Conservation (phyloP, 2,329 filamentous ascomycete species). For the Colletotrichum endophyticum region DNA sequence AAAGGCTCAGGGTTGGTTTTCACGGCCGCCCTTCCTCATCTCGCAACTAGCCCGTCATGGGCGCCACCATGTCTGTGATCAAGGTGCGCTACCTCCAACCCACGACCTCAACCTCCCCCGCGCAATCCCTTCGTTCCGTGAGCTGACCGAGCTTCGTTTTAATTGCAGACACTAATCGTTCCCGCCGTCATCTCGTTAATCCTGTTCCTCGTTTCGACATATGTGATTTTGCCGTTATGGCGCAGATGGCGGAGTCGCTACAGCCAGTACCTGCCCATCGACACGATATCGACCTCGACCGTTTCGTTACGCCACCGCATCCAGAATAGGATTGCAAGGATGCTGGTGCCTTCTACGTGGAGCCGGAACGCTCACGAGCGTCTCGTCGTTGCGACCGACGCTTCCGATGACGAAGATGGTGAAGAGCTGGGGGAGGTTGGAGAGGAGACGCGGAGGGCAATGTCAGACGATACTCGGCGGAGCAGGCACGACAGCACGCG, state of each 20-base stretch:
- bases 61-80: slow-evolving; percentile 36
- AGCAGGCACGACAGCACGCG: slow-evolving; percentile 53
- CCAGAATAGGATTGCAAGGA: slow-evolving; percentile 42
- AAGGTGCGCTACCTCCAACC: slow-evolving; percentile 29
- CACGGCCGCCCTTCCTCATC: background rate
- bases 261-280: slow-evolving; percentile 74
- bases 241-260: slow-evolving; percentile 73
- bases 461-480: slow-evolving; percentile 40
- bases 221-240: slow-evolving; percentile 71
- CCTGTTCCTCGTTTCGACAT: slow-evolving; percentile 70
- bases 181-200: slow-evolving; percentile 74
- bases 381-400: slow-evolving; percentile 44
- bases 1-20: background rate
- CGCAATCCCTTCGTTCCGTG: background rate
- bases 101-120: slow-evolving; percentile 26
- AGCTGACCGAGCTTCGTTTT: slow-evolving; percentile 6
- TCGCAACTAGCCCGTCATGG: slow-evolving; percentile 29
- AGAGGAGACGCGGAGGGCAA: slow-evolving; percentile 47
- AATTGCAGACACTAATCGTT: slow-evolving; percentile 67
- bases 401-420: slow-evolving; percentile 62
- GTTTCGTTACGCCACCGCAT: slow-evolving; percentile 58
- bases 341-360: slow-evolving; percentile 54
- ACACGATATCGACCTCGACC: slow-evolving; percentile 64
- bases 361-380: slow-evolving; percentile 45
- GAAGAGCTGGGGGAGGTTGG: slow-evolving; percentile 71